Base-by-base conservation (phyloP, 768 basidiomycete species). In the Boletus vinaceobasis region DNA sequence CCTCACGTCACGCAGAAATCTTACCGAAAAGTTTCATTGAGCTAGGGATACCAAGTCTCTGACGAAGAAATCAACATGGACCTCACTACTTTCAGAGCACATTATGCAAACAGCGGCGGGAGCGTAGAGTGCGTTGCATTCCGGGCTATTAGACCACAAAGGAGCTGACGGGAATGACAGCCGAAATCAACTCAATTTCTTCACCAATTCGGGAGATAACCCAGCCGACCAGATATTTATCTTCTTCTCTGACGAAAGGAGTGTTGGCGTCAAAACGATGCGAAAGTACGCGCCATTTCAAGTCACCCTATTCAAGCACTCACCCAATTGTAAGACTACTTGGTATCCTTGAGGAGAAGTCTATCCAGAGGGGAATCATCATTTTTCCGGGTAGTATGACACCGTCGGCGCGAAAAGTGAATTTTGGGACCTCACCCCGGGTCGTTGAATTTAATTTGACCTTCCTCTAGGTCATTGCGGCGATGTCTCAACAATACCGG, bases 381-480 rank as follows among this genome's bases (percentile, higher is more conserved):
- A 91, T 99, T 58, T 98, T 94, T 74, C 87, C 93, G 7, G 91
- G 90, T 45, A 93, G 87, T 64, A 95, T 99, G 90, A 98, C 97
- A 10, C 91, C 96, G 9, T 92, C 94, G 8, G 97, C 97, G 13
- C 85, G 90, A 68, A 98, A 98, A 77, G 96, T 92, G 59, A 63
- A 76, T 61, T 44, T 15, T 39, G 13, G 31, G 14, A 15, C 38
- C n/a, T 48, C 11, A 5, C 11, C 10, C 33, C 26, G 7, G 14
- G 15, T 36, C 19, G 7, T 35, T 9, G 23, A 8, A 31, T 7
- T 19, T 32, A 36, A 53, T 15, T n/a, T 44, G 36, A 51, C 35
- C 59, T 45, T 37, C 58, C 52, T 50, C 8, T 56, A 98, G 96
- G 91, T 97, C 53, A 93, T 99, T 60, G 84, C 86, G 42, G 93